These are phyloP conservation scores for Isoetes taiwanensis DNA, from an alignment of 75 land plant genomes.

Conservation along the genomic window DNA sequence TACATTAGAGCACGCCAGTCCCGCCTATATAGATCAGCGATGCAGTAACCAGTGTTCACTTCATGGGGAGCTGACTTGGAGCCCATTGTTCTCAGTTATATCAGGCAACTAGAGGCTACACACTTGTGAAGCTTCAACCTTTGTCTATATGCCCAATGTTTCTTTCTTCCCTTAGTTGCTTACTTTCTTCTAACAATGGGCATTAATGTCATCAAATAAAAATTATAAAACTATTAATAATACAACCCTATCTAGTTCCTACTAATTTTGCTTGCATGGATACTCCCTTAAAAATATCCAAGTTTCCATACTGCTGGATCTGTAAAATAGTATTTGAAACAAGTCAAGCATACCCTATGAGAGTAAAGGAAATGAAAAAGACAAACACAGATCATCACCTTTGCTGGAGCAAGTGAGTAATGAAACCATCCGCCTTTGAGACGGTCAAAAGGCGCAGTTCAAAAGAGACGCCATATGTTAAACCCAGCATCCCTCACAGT, in stretches of 20 bases:
- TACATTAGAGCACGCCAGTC: no score
- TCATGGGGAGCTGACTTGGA: no score
- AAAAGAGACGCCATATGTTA: conserved; percentile 98
- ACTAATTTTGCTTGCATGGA: conserved; percentile 47
- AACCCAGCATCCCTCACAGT: conserved; percentile 87
- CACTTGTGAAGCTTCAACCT: no score
- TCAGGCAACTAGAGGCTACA: no score
- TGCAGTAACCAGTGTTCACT: no score
- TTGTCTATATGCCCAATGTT: no score
- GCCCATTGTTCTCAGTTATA: no score
- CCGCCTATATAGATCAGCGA: no score
- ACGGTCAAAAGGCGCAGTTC: conserved; percentile 88
- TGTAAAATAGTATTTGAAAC: conserved; percentile 17
- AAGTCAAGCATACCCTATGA: neutral
- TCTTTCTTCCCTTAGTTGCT: no score
- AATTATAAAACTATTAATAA: no score
- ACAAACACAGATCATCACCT: conserved; percentile 30
- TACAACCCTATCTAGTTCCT: conserved; percentile 92
- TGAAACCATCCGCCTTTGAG: conserved; percentile 95
- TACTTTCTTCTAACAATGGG: no score
- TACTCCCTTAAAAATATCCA: conserved; percentile 77
- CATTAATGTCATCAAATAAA: no score
- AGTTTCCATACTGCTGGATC: conserved; percentile 91
- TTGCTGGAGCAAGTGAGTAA: conserved; percentile 83
- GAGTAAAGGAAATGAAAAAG: neutral